Base-by-base conservation (phyloP, 1,139 yeast species). In the Saccharomyces pastorianus region DNA sequence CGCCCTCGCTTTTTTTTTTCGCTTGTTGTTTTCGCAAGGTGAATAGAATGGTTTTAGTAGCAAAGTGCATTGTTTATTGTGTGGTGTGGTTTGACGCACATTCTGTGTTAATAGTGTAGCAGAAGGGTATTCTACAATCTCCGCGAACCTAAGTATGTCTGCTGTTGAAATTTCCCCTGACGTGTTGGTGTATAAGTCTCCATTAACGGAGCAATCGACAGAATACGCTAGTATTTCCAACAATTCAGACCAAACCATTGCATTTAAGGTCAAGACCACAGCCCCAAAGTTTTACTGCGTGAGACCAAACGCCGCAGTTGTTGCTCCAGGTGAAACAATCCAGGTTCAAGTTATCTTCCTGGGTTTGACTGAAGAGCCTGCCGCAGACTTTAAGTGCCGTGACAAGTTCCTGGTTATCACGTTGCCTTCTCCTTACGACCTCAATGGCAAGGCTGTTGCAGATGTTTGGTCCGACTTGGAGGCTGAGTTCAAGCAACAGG, bases 261-360 rank as follows among this genome's bases (percentile, higher is more conserved):
- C 96, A 32, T 93, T 89, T 78, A 95, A 95, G 76, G 97, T 95
- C 67, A 95, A 93, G 74, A 93, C 99, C 51, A 93, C 99, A 8
- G 97, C 98, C 13, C 99, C 99, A 56, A 91, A 88, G 71, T 79
- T 89, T 70, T 88, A 91, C 76, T 88, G 96, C 72, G 98, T 93
- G 54, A 85, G 96, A 73, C 99, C 99, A 57, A 93, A 91, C 71
- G 95, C 97, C 55, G 82, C 95, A 28, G 73, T 85, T 46, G 77
- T 93, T 55, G 78, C 76, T 46, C 93, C 98, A 13, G 95, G 95
- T 44, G 81, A 81, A 59, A 72, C 84, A 11, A 75, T 84, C 53
- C 82, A 85, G 56, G 88, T 93, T 52, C 81, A 91, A 51, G 86
- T 93, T 62, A 88, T 89, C 64, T 83, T 90, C 60, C 91, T 91